These are phyloP conservation scores for Fusarium humuli DNA, from an alignment of 2,329 filamentous ascomycete species.

Conservation along the genomic window DNA sequence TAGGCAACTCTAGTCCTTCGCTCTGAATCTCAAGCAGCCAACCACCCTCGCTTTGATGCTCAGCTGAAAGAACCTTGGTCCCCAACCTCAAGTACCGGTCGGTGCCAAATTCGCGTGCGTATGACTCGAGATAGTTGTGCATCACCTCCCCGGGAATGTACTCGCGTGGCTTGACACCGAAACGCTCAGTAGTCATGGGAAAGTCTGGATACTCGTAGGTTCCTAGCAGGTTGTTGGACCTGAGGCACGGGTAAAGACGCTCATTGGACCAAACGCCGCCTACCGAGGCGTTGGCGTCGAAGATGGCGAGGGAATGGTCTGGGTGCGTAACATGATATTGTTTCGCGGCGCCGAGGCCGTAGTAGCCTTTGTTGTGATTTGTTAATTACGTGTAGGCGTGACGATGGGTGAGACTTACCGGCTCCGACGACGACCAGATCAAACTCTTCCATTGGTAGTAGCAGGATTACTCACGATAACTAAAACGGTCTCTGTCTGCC, in stretches of 20 bases:
- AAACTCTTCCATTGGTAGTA: neutral
- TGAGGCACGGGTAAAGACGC: slow-evolving; percentile 69
- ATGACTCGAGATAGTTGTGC: slow-evolving; percentile 53
- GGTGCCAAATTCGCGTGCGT: slow-evolving; percentile 60
- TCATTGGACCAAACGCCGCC: slow-evolving; percentile 72
- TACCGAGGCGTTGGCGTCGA: slow-evolving; percentile 61
- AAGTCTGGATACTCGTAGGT: slow-evolving; percentile 70
- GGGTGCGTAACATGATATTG: slow-evolving; percentile 64
- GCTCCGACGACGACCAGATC: neutral
- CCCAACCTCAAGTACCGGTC: slow-evolving; percentile 59
- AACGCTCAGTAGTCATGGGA: slow-evolving; percentile 63
- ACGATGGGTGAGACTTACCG: neutral
- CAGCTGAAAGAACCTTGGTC: slow-evolving; percentile 60
- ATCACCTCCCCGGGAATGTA: slow-evolving; percentile 54
- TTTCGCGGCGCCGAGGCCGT: slow-evolving; percentile 63
- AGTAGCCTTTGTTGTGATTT: neutral
- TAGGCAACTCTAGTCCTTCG: neutral
- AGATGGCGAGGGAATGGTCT: slow-evolving; percentile 56
- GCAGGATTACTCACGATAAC: too few relatives aligned
- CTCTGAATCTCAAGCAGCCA: slow-evolving; percentile 19
- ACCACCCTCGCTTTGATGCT: slow-evolving; percentile 24
- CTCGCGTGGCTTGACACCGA: slow-evolving; percentile 49
- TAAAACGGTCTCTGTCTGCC: too few relatives aligned
- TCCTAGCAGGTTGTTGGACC: slow-evolving; percentile 62
- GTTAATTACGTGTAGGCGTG: neutral